These are phyloP conservation scores for Reticulascus tulasneorum DNA, from an alignment of 2,329 filamentous ascomycete species.

Conservation along the genomic window DNA sequence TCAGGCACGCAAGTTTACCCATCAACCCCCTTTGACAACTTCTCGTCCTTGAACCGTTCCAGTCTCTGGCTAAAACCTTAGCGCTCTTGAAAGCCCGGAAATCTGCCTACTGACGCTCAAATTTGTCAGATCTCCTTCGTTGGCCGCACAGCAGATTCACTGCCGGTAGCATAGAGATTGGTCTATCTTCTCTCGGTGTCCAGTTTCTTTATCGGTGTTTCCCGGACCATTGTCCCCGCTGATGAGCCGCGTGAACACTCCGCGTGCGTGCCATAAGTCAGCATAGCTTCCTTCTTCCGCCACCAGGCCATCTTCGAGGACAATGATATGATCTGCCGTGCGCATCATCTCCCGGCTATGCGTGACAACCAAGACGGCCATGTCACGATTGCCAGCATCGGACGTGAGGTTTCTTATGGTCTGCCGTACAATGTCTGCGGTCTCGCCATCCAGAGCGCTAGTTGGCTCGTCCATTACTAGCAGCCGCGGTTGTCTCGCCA, in stretches of 20 bases:
- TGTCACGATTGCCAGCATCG: conserved; percentile 24
- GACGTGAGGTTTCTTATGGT: conserved; percentile 55
- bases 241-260: conserved; percentile 47
- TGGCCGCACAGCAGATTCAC: no score
- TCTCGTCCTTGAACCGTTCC: no score
- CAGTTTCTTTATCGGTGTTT: no score
- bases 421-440: conserved; percentile 58
- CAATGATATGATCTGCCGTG: conserved; percentile 67
- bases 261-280: conserved; percentile 46
- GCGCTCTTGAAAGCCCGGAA: no score
- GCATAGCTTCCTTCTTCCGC: conserved; percentile 65
- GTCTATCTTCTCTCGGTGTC: no score
- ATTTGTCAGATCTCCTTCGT: no score
- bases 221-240: no score
- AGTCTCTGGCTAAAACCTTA: no score
- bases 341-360: conserved; percentile 85
- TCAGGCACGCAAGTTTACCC: no score
- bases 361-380: conserved; percentile 77
- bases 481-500: conserved; percentile 66
- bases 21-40: no score
- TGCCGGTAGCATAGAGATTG: no score
- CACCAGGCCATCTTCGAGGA: conserved; percentile 64
- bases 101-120: no score
- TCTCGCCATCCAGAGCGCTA: conserved; percentile 69
- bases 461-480: conserved; percentile 87